These are phyloP conservation scores for Dicorynia guianensis DNA, from an alignment of 306 rosid genomes.

Conservation along the genomic window DNA sequence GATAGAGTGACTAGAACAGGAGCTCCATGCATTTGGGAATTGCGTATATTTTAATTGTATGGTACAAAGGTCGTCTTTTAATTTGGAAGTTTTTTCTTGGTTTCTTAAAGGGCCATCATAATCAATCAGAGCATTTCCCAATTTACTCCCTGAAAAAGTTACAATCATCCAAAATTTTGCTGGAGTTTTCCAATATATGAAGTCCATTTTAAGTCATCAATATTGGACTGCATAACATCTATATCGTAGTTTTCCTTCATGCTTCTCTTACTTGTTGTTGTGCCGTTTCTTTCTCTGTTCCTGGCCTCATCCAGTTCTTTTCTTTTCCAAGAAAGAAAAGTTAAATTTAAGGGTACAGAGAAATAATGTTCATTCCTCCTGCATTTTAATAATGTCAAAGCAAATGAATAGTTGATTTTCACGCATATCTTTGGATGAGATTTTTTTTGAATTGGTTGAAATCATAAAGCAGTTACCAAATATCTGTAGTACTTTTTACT, in stretches of 20 bases:
- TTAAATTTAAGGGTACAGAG: constrained; percentile 3
- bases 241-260: neutral
- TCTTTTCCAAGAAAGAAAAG: neutral
- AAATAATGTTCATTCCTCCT: neutral
- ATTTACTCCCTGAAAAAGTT: neutral
- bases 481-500: neutral
- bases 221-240: neutral
- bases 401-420: too few relatives aligned
- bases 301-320: constrained; percentile 13
- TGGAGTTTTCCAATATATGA: neutral
- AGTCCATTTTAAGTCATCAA: constrained; percentile 1
- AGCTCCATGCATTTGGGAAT: neutral
- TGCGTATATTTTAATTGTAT: neutral
- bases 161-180: neutral
- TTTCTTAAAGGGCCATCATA: constrained; percentile 1
- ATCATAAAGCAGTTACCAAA: neutral
- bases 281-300: neutral
- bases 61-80: too few relatives aligned
- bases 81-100: constrained; percentile 18
- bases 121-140: too few relatives aligned
- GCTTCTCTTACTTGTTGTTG: neutral
- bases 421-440: neutral
- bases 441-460: neutral
- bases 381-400: too few relatives aligned
- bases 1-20: neutral